phyloP scores from a whole-genome alignment of 192 early-diverging fungal species.

The Backusella liffmaniae region DNA sequence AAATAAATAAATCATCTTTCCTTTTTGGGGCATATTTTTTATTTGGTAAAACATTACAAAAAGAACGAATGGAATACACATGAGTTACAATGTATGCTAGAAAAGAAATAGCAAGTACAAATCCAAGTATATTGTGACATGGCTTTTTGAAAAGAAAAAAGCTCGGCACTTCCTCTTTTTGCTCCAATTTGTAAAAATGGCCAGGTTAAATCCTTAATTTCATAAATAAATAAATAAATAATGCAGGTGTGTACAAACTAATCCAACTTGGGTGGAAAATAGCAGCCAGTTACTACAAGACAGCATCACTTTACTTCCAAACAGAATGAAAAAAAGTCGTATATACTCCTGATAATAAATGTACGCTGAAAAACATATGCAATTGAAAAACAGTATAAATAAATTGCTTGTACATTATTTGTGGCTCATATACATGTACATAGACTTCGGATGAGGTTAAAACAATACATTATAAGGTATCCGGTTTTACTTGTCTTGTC shows the following conservation, averaged over 20 bases:
- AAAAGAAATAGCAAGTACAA: too few species aligned
- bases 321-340: not conserved
- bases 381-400: not conserved
- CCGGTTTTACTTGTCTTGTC: not conserved
- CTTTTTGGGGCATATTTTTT: not conserved
- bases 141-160: too few species aligned
- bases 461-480: not conserved
- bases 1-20: not conserved
- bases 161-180: too few species aligned
- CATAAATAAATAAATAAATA: too few species aligned
- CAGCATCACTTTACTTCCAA: too few species aligned
- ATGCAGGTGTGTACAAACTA: too few species aligned
- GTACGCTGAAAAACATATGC: not conserved
- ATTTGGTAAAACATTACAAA: constrained; percentile 5
- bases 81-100: not conserved
- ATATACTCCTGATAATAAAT: not conserved
- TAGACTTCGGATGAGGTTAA: not conserved
- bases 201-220: too few species aligned
- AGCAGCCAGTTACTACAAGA: too few species aligned
- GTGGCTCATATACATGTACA: not conserved
- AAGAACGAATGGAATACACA: not conserved
- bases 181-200: too few species aligned
- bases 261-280: too few species aligned
- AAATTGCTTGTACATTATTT: not conserved
- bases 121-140: too few species aligned